Evolutionary conservation across 225 moss, liverwort and hornwort genomes (phyloP), one percentile per base, ranked within the genome.

Genomic region (Polytrichum commune): DNA sequence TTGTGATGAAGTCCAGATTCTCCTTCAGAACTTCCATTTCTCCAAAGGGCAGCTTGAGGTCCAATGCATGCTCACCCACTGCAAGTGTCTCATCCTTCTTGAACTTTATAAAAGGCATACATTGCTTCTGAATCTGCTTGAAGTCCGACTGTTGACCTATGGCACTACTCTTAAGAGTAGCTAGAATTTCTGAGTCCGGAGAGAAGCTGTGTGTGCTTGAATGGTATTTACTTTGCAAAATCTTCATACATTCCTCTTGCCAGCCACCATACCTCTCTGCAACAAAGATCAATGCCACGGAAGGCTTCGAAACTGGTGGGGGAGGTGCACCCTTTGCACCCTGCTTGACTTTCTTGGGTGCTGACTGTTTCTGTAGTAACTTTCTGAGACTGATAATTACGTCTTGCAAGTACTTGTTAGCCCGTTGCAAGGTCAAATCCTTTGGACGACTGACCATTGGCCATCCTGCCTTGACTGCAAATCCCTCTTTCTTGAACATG

Each of bases 31-130:
- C 86, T 54, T 84, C 72, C 20, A 89, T 61, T 78, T 96, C 96
- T 55, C 96, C 96, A 65, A 96, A 96, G 1, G 91, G 91, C 19
- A 96, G 91, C 78, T 30, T 84, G 72, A 96, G 72, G 69, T 96
- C 96, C 72, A 96, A 77, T 19, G 95, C 95, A 66, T 96, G 95
- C 68, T 75, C 80, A 78, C 97, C 97, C 5, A 95, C 97, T 69
- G 81, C 80, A 68, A 86, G 80, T 4, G 97, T 87, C 84, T 98
- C 97, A 46, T 93, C 93, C 75, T 95, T 95, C 75, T 91, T 98
- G 29, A 88, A 98, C 28, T 93, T 98, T 28, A 98, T 93, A 61
- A 98, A 98, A n/a, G 95, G 95, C 97, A 95, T 98, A 71, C 95
- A 98, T 75, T 92, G 86, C 72, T 85, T 83, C 83, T 92, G 84